phyloP scores from a whole-genome alignment of 208 protist genomes.

The Acanthamoeba divionensis region DNA sequence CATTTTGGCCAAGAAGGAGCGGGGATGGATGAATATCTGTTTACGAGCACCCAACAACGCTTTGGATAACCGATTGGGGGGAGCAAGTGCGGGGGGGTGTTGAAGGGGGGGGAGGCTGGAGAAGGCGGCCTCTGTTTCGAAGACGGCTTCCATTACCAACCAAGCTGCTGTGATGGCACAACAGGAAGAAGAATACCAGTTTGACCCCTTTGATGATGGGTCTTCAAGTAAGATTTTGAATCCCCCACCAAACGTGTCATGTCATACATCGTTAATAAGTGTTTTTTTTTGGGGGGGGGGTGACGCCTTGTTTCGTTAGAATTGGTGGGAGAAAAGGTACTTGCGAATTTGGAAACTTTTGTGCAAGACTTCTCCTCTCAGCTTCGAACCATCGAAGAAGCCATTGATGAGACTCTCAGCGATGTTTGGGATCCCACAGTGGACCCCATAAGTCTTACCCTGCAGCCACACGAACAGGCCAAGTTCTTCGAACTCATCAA shows the following conservation, averaged over 20 bases:
- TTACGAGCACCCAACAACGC: no score
- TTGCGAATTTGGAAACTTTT: slow-evolving; percentile 72
- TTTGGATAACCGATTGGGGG: no score
- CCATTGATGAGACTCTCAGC: slow-evolving; percentile 67
- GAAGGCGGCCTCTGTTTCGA: background rate
- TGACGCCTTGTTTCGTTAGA: background rate
- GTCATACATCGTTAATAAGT: background rate
- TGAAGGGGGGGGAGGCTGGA: no score
- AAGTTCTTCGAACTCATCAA: slow-evolving; percentile 69
- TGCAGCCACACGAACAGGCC: slow-evolving; percentile 67
- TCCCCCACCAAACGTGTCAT: background rate
- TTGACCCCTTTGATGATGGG: slow-evolving; percentile 68
- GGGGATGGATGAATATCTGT: no score
- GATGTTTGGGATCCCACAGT: slow-evolving; percentile 65
- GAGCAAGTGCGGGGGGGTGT: no score
- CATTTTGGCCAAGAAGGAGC: background rate
- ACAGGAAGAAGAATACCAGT: slow-evolving; percentile 56
- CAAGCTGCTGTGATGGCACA: background rate
- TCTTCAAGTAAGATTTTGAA: slow-evolving; percentile 56
- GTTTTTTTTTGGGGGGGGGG: background rate
- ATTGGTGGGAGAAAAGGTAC: slow-evolving; percentile 59
- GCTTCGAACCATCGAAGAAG: slow-evolving; percentile 64
- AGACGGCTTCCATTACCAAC: background rate
- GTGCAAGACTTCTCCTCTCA: slow-evolving; percentile 61
- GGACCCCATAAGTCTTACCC: slow-evolving; percentile 66